Evolutionary conservation across 257 asterid genomes (phyloP).

Genomic region (Solanum chaucha): DNA sequence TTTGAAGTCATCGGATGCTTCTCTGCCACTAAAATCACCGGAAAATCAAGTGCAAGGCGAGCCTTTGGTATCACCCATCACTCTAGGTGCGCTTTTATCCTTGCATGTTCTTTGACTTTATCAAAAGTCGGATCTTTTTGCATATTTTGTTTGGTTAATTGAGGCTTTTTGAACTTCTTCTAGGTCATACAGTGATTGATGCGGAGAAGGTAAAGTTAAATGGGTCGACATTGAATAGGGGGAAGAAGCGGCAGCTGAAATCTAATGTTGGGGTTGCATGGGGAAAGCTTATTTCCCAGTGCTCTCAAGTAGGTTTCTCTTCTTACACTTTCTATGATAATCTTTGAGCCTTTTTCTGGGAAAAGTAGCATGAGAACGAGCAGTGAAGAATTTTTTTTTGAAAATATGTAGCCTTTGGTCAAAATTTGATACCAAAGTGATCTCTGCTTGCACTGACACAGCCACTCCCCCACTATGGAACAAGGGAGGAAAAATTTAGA

Average conservation of each 20-base stretch:
- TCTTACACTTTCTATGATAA: not conserved
- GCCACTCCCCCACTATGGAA: not conserved
- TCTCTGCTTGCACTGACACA: not conserved
- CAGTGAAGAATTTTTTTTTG: not conserved
- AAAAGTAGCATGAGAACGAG: not conserved
- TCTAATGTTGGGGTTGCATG: slow-evolving; percentile 53
- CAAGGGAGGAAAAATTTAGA: not conserved
- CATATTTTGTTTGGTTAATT: not conserved
- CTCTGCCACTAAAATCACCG: slow-evolving; percentile 31
- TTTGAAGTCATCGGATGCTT: slow-evolving; percentile 29
- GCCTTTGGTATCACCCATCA: slow-evolving; percentile 11
- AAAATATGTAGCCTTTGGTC: not conserved
- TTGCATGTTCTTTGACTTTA: slow-evolving; percentile 14
- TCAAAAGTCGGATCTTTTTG: slow-evolving; percentile 7
- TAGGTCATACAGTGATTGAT: slow-evolving; percentile 32
- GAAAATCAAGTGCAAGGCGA: slow-evolving; percentile 37
- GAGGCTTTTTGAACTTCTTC: not conserved
- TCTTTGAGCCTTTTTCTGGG: not conserved
- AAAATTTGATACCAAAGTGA: not conserved
- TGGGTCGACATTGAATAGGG: slow-evolving; percentile 22
- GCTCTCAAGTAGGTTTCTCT: slow-evolving; percentile 39
- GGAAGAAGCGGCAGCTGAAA: slow-evolving; percentile 47
- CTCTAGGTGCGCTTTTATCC: slow-evolving; percentile 13
- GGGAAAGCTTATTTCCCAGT: slow-evolving; percentile 83
- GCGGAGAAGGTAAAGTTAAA: slow-evolving; percentile 32